Evolutionary conservation across 2,329 filamentous ascomycete species (phyloP).

Genomic region (Colletotrichum sp.): DNA sequence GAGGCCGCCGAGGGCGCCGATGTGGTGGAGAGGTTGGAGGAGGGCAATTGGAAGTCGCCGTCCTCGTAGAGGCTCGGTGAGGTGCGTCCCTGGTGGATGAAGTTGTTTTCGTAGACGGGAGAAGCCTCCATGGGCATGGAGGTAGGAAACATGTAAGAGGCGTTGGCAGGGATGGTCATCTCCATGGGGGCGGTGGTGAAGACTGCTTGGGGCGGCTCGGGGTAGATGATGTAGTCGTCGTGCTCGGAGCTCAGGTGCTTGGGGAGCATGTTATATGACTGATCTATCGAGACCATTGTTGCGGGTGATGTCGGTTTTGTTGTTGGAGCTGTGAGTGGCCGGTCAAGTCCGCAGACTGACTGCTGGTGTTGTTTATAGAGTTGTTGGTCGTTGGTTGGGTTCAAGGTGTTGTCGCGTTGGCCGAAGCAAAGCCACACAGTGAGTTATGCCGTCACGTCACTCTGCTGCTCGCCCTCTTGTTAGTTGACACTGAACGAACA

Average conservation of each 20-base stretch:
- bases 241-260: slow-evolving; percentile 28
- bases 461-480: neutral
- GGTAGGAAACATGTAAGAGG: slow-evolving; percentile 44
- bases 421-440: slow-evolving; percentile 18
- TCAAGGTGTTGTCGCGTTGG: neutral
- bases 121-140: slow-evolving; percentile 51
- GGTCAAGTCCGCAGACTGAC: neutral
- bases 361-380: neutral
- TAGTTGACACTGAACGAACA: slow-evolving; percentile 3
- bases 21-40: slow-evolving; percentile 64
- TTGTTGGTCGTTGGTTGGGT: neutral
- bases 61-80: slow-evolving; percentile 60
- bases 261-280: slow-evolving; percentile 31
- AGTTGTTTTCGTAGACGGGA: slow-evolving; percentile 51
- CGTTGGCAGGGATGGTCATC: slow-evolving; percentile 52
- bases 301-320: neutral
- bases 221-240: slow-evolving; percentile 50
- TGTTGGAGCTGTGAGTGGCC: neutral
- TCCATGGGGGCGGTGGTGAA: slow-evolving; percentile 50
- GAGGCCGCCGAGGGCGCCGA: slow-evolving; percentile 69
- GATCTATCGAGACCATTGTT: slow-evolving; percentile 26
- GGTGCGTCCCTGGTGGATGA: slow-evolving; percentile 50
- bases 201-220: slow-evolving; percentile 47
- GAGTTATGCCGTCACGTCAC: slow-evolving; percentile 18
- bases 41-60: slow-evolving; percentile 52